phyloP scores from a whole-genome alignment of 768 basidiomycete genomes.

The Amanita polypyramis region DNA sequence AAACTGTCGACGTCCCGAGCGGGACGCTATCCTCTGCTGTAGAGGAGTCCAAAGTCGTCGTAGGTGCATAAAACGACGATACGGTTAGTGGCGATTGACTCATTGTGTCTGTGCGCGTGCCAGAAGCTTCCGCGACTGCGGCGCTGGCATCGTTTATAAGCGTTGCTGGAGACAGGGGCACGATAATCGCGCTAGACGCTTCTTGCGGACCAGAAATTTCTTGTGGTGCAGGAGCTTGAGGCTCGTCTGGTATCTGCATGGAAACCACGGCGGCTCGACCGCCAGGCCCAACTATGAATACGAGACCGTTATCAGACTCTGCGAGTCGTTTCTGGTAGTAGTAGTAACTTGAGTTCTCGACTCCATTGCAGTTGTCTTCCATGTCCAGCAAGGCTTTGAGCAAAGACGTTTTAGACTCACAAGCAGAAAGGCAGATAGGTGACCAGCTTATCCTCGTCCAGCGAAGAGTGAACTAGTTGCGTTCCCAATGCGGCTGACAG shows the following conservation, averaged over 20 bases:
- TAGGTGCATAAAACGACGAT: not conserved
- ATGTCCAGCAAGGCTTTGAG: conserved; percentile 2
- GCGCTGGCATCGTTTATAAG: not conserved
- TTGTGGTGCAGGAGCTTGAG: not conserved
- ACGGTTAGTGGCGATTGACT: not conserved
- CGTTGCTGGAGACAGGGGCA: not conserved
- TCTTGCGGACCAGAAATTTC: not conserved
- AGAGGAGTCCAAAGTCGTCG: not conserved
- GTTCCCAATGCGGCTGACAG: conserved; percentile 2
- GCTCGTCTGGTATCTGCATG: not conserved
- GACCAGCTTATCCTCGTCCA: not conserved
- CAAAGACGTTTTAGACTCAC: not conserved
- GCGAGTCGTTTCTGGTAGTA: not conserved
- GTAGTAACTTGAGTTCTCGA: not conserved
- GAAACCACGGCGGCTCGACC: not conserved
- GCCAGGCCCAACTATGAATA: conserved; percentile 3
- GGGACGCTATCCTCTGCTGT: not conserved
- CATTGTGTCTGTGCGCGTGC: not conserved
- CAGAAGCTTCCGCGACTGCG: conserved; percentile 2
- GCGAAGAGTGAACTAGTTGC: not conserved
- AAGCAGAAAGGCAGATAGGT: not conserved
- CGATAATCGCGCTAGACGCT: not conserved
- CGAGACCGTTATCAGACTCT: not conserved
- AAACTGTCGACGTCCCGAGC: not conserved
- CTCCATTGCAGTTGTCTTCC: not conserved